Percentiles rank a stretch among this genome's conserved stretches.
Evolutionary conservation across 2,329 filamentous ascomycete genomes (phyloP).

Genomic region (Penicillium crustosum): DNA sequence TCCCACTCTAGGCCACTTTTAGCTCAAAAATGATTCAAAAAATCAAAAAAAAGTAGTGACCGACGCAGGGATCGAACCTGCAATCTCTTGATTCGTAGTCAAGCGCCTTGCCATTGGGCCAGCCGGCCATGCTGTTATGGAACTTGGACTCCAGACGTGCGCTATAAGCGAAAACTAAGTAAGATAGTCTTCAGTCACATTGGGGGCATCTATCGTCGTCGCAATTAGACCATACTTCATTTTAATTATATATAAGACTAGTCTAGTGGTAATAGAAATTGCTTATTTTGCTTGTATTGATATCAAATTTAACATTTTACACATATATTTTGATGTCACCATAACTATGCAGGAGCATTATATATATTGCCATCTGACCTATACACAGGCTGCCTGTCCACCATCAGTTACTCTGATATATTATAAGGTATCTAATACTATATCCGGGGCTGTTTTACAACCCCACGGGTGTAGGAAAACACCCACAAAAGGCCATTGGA

Average conservation of each 20-base stretch:
- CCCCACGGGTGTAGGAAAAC: neutral
- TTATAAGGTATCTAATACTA: too few relatives aligned
- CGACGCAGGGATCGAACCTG: constrained; percentile 48
- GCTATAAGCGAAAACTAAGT: fast-evolving
- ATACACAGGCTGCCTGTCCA: too few relatives aligned
- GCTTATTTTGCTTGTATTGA: neutral
- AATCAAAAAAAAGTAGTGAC: constrained; percentile 31
- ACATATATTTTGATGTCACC: neutral
- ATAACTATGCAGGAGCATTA: neutral
- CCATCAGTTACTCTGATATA: too few relatives aligned
- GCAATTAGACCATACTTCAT: too few relatives aligned
- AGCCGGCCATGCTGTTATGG: constrained; percentile 25
- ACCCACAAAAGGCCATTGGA: too few relatives aligned
- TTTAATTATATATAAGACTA: too few relatives aligned
- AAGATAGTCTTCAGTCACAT: too few relatives aligned
- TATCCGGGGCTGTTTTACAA: fast-evolving
- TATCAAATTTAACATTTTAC: neutral
- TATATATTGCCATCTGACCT: too few relatives aligned
- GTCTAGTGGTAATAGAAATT: fast-evolving
- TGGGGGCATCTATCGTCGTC: neutral
- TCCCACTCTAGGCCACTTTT: neutral
- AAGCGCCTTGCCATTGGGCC: constrained; percentile 54
- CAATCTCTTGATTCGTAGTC: constrained; percentile 55
- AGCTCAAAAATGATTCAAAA: neutral
- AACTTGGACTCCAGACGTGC: fast-evolving